Conservation (phyloP, 305 asterid genomes). For the Fraxinus paxiana region DNA sequence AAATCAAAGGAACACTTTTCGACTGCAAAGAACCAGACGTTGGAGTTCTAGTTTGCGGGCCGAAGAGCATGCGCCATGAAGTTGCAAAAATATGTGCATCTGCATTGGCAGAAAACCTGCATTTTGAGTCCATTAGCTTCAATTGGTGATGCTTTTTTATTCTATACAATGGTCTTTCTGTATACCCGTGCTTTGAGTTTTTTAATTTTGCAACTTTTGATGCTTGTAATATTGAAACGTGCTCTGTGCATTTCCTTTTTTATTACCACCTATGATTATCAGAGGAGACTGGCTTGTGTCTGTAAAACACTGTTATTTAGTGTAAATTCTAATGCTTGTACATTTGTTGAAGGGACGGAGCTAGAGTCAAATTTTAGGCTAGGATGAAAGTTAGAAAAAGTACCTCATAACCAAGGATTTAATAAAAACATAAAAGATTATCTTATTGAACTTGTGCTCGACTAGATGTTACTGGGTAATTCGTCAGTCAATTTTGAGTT, state of each 20-base stretch:
- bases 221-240: background rate
- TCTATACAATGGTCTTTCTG: background rate
- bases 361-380: background rate
- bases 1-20: conserved; percentile 38
- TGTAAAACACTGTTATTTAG: background rate
- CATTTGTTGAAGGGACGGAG: background rate
- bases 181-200: background rate
- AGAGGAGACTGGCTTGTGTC: background rate
- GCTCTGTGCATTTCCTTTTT: background rate
- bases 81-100: conserved; percentile 39
- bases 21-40: conserved; percentile 36
- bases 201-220: background rate
- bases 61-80: conserved; percentile 32
- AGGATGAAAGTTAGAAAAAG: background rate
- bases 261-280: background rate
- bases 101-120: conserved; percentile 27
- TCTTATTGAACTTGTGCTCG: background rate
- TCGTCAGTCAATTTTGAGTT: background rate
- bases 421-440: background rate
- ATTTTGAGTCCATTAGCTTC: conserved; percentile 37
- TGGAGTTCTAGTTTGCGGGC: conserved; percentile 37
- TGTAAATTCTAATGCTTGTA: background rate
- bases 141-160: conserved; percentile 28
- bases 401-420: conserved; percentile 12
- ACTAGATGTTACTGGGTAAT: background rate